Conservation (phyloP, 2,329 filamentous ascomycete genomes). For the Sporothrix sp. region DNA sequence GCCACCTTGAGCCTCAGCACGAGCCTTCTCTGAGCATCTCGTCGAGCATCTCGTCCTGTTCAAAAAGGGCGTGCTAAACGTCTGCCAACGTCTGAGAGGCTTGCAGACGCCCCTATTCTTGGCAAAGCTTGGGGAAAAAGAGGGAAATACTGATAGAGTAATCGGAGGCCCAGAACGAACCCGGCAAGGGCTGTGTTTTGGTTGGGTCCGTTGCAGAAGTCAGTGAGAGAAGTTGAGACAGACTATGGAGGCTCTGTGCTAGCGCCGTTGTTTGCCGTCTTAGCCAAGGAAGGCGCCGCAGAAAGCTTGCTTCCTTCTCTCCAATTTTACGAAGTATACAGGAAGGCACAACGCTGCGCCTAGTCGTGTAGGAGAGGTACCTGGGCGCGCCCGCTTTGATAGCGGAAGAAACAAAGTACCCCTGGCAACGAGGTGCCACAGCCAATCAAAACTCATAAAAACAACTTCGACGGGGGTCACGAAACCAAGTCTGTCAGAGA, state of each 20-base stretch:
- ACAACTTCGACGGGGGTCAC: background rate
- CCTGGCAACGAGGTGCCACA: background rate
- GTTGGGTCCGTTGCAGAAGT: background rate
- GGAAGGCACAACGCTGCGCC: background rate
- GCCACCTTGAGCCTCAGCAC: no score
- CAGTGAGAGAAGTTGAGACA: no score
- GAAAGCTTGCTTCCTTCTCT: no score
- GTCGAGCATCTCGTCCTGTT: no score
- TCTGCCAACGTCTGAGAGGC: no score
- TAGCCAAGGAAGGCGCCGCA: background rate
- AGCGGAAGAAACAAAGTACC: background rate
- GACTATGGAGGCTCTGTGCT: background rate
- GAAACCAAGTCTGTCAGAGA: conserved; percentile 19
- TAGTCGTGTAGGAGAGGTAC: background rate
- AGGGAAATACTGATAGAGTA: no score
- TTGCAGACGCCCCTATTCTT: no score
- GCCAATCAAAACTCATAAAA: background rate
- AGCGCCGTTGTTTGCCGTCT: conserved; percentile 9
- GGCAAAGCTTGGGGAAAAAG: no score
- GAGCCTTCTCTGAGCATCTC: no score
- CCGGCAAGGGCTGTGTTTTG: background rate
- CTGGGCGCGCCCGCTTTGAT: background rate
- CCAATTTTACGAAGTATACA: no score
- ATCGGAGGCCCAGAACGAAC: no score
- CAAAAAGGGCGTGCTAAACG: no score